Conservation (phyloP, 306 rosid species). For the Astragalus membranaceus region DNA sequence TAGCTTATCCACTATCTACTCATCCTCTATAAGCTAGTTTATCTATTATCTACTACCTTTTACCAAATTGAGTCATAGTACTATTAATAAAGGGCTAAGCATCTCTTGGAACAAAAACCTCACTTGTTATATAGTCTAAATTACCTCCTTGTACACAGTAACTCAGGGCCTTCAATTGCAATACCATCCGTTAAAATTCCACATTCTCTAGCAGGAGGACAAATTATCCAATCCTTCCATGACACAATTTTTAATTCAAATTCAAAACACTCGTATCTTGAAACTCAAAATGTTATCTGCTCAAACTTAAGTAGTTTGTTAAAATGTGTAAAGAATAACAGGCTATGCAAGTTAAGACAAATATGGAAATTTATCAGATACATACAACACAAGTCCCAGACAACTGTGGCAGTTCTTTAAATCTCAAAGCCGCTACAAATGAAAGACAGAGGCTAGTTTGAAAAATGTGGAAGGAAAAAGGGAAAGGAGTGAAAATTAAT, state of each 20-base stretch:
- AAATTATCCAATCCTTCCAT: constrained; percentile 6
- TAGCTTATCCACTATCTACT: too few species aligned
- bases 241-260: not conserved
- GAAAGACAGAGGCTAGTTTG: not conserved
- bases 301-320: constrained; percentile 12
- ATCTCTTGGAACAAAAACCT: not conserved
- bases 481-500: not conserved
- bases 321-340: not conserved
- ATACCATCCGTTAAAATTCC: constrained; percentile 88
- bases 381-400: not conserved
- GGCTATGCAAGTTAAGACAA: not conserved
- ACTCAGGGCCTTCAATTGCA: constrained; percentile 93
- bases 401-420: constrained; percentile 4
- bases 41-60: too few species aligned
- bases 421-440: not conserved
- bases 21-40: too few species aligned
- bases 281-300: constrained; percentile 1
- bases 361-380: not conserved
- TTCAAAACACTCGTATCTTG: not conserved
- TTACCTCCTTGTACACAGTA: not conserved
- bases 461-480: not conserved
- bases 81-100: not conserved
- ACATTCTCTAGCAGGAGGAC: constrained; percentile 70
- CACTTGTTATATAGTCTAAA: not conserved
- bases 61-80: not conserved